Percentiles rank a stretch among this genome's conserved stretches.
These are phyloP conservation scores for Lanmaoa rubissima DNA, from an alignment of 768 basidiomycete genomes.

Conservation along the genomic window DNA sequence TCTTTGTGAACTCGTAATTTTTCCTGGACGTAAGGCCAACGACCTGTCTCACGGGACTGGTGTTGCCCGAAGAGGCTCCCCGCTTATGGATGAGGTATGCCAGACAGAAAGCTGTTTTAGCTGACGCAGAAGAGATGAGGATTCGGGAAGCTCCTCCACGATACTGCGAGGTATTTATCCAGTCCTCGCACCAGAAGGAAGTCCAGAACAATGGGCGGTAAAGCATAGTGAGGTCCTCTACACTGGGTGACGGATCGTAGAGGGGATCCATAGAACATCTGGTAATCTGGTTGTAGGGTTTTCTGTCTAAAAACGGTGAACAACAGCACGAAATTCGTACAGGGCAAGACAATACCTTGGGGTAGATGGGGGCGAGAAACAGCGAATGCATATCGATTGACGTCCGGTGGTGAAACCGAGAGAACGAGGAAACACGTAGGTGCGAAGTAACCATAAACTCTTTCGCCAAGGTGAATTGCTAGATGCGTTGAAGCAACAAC, in stretches of 20 bases:
- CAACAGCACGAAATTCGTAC: background rate
- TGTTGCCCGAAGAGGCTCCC: conserved; percentile 6
- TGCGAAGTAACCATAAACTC: conserved; percentile 61
- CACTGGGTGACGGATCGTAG: conserved; percentile 44
- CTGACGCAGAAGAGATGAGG: conserved; percentile 67
- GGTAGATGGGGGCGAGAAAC: conserved; percentile 63
- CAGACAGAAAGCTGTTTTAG: conserved; percentile 70
- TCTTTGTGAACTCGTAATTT: conserved; percentile 54
- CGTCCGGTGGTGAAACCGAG: conserved; percentile 47
- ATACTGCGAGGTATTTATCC: conserved; percentile 53
- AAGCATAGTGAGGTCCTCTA: conserved; percentile 68
- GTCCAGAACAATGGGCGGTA: conserved; percentile 77
- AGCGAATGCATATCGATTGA: conserved; percentile 53
- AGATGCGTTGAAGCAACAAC: conserved; percentile 49
- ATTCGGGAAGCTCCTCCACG: conserved; percentile 45
- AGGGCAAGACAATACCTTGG: conserved; percentile 37
- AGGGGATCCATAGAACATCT: conserved; percentile 57
- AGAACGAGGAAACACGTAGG: conserved; percentile 57
- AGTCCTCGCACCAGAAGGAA: conserved; percentile 73
- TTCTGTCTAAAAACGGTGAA: conserved; percentile 45
- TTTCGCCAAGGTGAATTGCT: conserved; percentile 51
- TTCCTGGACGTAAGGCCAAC: conserved; percentile 60
- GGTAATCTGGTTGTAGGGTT: conserved; percentile 66
- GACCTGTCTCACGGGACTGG: conserved; percentile 32
- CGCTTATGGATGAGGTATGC: conserved; percentile 59